phyloP scores from a whole-genome alignment of 2,329 filamentous ascomycete species.

The Arthrobotrys sphaeroides region DNA sequence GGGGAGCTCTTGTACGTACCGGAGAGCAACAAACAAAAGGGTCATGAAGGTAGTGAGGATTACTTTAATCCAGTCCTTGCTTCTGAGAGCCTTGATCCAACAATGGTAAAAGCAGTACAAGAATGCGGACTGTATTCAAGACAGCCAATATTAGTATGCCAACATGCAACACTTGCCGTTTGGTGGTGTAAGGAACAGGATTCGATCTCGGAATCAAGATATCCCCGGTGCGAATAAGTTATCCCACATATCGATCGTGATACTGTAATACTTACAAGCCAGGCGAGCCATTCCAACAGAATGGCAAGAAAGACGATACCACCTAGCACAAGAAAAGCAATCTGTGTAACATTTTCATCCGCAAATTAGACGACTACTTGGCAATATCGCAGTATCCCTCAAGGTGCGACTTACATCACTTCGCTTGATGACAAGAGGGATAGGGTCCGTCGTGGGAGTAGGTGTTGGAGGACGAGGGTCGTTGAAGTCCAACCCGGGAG shows the following conservation, averaged over 20 bases:
- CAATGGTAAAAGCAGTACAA: slow-evolving; percentile 72
- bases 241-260: neutral
- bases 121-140: slow-evolving; percentile 70
- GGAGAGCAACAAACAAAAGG: slow-evolving; percentile 75
- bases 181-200: no score
- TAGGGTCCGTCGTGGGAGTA: neutral
- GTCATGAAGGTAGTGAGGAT: slow-evolving; percentile 80
- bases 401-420: slow-evolving; percentile 25
- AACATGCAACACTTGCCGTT: no score
- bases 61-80: slow-evolving; percentile 84
- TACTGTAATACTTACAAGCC: slow-evolving; percentile 66
- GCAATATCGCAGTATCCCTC: neutral
- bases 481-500: neutral
- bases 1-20: slow-evolving; percentile 67
- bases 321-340: slow-evolving; percentile 32
- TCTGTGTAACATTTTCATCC: neutral
- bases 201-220: neutral
- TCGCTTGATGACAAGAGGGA: slow-evolving; percentile 6
- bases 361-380: neutral
- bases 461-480: no score
- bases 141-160: neutral
- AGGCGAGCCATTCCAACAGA: slow-evolving; percentile 90
- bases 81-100: slow-evolving; percentile 84
- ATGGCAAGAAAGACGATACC: slow-evolving; percentile 7
- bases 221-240: neutral